Conservation (phyloP, 805 yeast species). For the Candida coquimbonensis region DNA sequence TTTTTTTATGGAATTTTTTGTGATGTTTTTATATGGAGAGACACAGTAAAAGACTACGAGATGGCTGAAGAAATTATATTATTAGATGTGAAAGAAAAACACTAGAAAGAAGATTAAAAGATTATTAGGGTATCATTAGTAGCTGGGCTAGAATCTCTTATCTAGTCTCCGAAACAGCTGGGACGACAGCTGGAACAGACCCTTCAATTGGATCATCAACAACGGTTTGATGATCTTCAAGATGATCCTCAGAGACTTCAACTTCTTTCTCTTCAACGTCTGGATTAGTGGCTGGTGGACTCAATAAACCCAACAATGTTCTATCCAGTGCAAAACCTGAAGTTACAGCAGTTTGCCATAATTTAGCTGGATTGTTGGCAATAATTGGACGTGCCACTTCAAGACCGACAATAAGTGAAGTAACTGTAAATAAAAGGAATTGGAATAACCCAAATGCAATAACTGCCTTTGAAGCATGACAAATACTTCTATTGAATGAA, state of each 20-base stretch:
- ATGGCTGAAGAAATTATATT: no score
- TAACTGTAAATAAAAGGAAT: constrained; percentile 10
- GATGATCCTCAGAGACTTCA: background rate
- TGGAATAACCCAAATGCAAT: constrained; percentile 17
- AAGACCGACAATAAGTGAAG: constrained; percentile 7
- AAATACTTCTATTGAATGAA: constrained; percentile 1
- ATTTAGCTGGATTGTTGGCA: background rate
- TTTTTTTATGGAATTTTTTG: background rate
- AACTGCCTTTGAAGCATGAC: constrained; percentile 15
- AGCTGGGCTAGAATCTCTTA: background rate
- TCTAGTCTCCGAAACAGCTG: background rate
- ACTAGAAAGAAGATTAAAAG: no score
- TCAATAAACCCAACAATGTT: constrained; percentile 1
- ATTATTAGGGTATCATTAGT: no score
- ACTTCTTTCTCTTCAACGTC: background rate
- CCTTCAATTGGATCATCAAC: background rate
- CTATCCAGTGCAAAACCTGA: background rate
- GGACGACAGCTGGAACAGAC: background rate
- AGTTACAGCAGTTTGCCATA: constrained; percentile 1
- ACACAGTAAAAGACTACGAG: no score
- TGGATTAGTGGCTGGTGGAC: background rate
- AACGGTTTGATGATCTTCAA: background rate
- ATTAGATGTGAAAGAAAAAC: no score
- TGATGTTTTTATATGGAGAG: background rate
- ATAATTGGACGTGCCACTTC: constrained; percentile 6